A percentile compares a stretch with the other conserved stretches of the same genome.
These are phyloP conservation scores for Thraustochytrium aureum DNA, from an alignment of 352 stramenopile genomes.

Conservation along the genomic window DNA sequence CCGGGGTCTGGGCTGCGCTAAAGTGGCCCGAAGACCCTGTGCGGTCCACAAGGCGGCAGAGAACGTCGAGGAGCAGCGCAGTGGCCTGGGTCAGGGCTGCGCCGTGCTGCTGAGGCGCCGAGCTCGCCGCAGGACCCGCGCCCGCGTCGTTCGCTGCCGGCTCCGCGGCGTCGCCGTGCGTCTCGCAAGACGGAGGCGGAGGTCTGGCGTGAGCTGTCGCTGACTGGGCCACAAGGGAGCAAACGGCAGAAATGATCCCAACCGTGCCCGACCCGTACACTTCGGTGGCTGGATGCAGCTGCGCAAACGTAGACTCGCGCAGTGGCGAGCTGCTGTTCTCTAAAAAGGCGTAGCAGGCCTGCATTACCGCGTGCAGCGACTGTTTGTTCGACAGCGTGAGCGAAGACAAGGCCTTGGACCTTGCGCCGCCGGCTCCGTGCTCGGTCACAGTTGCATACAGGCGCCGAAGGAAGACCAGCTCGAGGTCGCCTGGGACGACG, in stretches of 20 bases:
- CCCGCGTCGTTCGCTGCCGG: no score
- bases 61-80: slow-evolving; percentile 3
- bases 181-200: no score
- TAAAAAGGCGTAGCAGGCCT: slow-evolving; percentile 12
- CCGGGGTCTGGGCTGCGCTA: slow-evolving; percentile 13
- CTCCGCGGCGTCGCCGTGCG: no score
- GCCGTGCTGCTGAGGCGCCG: no score
- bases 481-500: not conserved
- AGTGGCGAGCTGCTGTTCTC: slow-evolving; percentile 18
- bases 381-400: no score
- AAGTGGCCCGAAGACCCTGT: slow-evolving; percentile 8
- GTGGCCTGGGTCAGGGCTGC: not conserved
- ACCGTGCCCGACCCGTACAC: slow-evolving; percentile 29
- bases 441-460: not conserved
- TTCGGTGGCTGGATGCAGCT: slow-evolving; percentile 7
- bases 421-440: not conserved
- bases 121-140: no score
- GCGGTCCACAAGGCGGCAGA: slow-evolving; percentile 30
- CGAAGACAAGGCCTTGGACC: no score
- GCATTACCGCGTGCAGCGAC: slow-evolving; percentile 39
- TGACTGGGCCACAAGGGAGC: not conserved
- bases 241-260: not conserved
- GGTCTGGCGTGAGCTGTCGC: no score
- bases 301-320: no score
- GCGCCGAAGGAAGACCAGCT: slow-evolving; percentile 31